Evolutionary conservation across 192 early-diverging fungal species (phyloP).

Genomic region (Coemansia sp.): DNA sequence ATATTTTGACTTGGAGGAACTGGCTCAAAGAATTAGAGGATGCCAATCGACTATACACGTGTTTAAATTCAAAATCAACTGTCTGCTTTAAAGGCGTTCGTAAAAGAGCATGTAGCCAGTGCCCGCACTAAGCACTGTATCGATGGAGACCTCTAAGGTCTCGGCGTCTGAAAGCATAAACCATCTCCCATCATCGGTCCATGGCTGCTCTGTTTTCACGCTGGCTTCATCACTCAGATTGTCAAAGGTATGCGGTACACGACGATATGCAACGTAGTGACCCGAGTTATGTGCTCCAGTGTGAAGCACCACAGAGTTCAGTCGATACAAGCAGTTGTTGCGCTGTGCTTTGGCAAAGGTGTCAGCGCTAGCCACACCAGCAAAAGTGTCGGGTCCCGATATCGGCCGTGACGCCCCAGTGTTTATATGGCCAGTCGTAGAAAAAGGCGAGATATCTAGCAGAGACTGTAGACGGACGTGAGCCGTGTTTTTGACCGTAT

Average conservation of each 20-base stretch:
- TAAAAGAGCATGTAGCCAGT: constrained; percentile 57
- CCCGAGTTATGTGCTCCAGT: constrained; percentile 84
- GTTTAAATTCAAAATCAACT: neutral
- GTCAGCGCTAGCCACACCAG: neutral
- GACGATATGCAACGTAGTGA: constrained; percentile 88
- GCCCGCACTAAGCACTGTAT: constrained; percentile 45
- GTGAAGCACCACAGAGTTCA: constrained; percentile 82
- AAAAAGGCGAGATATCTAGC: constrained; percentile 77
- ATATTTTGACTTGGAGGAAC: neutral
- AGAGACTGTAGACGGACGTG: constrained; percentile 66
- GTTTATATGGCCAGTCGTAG: constrained; percentile 64
- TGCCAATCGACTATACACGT: neutral
- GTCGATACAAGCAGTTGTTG: constrained; percentile 61
- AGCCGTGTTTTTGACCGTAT: constrained; percentile 76
- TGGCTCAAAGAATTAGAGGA: too few relatives aligned
- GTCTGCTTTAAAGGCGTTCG: constrained; percentile 26
- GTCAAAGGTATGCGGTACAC: constrained; percentile 28
- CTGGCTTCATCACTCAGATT: neutral
- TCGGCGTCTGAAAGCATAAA: constrained; percentile 65
- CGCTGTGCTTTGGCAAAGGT: constrained; percentile 18
- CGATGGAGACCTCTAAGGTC: constrained; percentile 43
- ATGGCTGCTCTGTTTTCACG: neutral
- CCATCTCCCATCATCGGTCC: constrained; percentile 47
- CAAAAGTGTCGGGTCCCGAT: constrained; percentile 16
- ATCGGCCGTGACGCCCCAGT: constrained; percentile 57